These are phyloP conservation scores for Cladosporium sp. DNA, from an alignment of 2,329 filamentous ascomycete species.

Conservation along the genomic window DNA sequence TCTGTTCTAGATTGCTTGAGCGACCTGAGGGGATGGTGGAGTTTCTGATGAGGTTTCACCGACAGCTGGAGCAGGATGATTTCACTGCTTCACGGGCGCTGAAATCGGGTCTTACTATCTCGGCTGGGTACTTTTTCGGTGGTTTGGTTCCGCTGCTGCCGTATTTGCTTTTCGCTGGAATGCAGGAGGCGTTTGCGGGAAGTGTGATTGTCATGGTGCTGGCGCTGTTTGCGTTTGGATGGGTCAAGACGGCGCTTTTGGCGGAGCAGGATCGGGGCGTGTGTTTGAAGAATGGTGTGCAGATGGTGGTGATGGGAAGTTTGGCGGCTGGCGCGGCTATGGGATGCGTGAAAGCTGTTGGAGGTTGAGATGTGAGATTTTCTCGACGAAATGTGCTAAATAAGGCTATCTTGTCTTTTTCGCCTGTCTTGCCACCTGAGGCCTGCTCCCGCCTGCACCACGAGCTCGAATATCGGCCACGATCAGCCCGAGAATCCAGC, in stretches of 20 bases:
- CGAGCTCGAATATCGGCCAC: slow-evolving; percentile 56
- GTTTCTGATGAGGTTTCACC: slow-evolving; percentile 47
- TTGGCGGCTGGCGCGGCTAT: slow-evolving; percentile 64
- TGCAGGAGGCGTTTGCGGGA: slow-evolving; percentile 52
- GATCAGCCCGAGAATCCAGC: slow-evolving; percentile 79
- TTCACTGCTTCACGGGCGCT: slow-evolving; percentile 39
- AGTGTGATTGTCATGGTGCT: slow-evolving; percentile 59
- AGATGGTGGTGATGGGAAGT: slow-evolving; percentile 63
- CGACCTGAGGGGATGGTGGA: slow-evolving; percentile 36
- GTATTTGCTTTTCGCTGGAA: slow-evolving; percentile 54
- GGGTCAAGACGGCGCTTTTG: slow-evolving; percentile 57
- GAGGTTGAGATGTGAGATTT: slow-evolving; percentile 15
- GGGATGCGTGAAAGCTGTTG: slow-evolving; percentile 56
- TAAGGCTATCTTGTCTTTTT: neutral
- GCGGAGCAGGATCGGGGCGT: slow-evolving; percentile 40
- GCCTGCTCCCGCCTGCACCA: neutral
- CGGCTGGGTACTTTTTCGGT: slow-evolving; percentile 65
- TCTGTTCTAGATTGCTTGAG: neutral
- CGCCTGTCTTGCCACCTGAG: neutral
- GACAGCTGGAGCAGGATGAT: slow-evolving; percentile 42
- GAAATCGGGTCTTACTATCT: slow-evolving; percentile 61
- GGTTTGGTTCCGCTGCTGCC: slow-evolving; percentile 68
- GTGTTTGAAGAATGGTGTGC: slow-evolving; percentile 56
- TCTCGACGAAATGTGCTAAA: neutral
- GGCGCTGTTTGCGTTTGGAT: slow-evolving; percentile 62